Percentiles rank a stretch among this genome's conserved stretches.
These are phyloP conservation scores for Xylariaceae sp. DNA, from an alignment of 2,329 filamentous ascomycete genomes.

Conservation along the genomic window DNA sequence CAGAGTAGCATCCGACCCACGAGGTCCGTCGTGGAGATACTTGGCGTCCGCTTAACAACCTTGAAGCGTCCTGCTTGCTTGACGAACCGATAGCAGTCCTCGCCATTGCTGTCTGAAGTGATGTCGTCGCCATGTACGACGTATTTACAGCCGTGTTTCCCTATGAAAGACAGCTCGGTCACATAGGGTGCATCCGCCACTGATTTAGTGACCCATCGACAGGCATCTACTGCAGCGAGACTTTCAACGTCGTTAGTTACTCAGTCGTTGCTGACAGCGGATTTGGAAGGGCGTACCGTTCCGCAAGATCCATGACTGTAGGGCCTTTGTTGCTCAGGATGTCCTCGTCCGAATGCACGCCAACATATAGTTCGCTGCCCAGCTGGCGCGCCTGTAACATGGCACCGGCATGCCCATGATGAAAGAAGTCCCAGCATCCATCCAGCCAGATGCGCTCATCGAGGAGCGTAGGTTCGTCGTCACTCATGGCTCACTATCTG, in stretches of 20 bases:
- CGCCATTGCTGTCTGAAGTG: slow-evolving; percentile 85
- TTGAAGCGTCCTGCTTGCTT: slow-evolving; percentile 93
- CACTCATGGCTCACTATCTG: slow-evolving; percentile 5
- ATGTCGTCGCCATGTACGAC: slow-evolving; percentile 98
- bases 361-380: slow-evolving; percentile 82
- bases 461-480: slow-evolving; percentile 43
- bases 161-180: slow-evolving; percentile 88
- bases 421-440: slow-evolving; percentile 98
- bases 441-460: slow-evolving; percentile 92
- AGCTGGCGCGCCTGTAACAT: slow-evolving; percentile 94
- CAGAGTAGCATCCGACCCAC: slow-evolving; percentile 96
- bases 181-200: slow-evolving; percentile 90
- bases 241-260: slow-evolving; percentile 41
- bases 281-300: slow-evolving; percentile 57
- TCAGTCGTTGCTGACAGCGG: not conserved
- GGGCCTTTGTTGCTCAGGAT: slow-evolving; percentile 97
- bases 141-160: slow-evolving; percentile 90
- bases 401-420: slow-evolving; percentile 95
- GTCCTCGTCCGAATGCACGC: slow-evolving; percentile 91
- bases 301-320: slow-evolving; percentile 90
- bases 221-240: slow-evolving; percentile 86
- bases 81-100: slow-evolving; percentile 97
- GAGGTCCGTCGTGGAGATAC: slow-evolving; percentile 96
- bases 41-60: slow-evolving; percentile 92
- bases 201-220: slow-evolving; percentile 86